Evolutionary conservation across 768 basidiomycete species (phyloP).

Genomic region (Neoboletus brunneissimus): DNA sequence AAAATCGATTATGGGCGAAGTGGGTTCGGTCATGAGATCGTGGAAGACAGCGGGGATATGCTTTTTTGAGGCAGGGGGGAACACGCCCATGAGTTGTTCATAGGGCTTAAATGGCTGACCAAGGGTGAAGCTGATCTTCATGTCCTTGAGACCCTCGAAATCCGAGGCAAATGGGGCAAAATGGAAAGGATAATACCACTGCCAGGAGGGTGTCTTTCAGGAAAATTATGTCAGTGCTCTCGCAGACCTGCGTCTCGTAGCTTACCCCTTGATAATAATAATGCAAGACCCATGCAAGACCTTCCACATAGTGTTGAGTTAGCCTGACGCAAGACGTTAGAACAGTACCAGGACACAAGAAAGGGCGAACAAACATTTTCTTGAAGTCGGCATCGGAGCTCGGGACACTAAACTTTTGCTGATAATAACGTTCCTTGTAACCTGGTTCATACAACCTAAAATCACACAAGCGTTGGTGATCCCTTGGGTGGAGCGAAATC

Average conservation of each 20-base stretch:
- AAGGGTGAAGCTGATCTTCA: slow-evolving; percentile 75
- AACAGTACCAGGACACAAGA: neutral
- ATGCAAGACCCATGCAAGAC: slow-evolving; percentile 90
- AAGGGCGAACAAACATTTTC: slow-evolving; percentile 55
- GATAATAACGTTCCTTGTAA: slow-evolving; percentile 93
- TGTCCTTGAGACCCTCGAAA: slow-evolving; percentile 73
- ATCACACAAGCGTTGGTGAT: slow-evolving; percentile 1
- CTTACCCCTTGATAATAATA: slow-evolving; percentile 98
- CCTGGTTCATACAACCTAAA: slow-evolving; percentile 92
- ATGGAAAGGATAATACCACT: slow-evolving; percentile 99
- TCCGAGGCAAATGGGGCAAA: slow-evolving; percentile 98
- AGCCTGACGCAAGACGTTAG: slow-evolving; percentile 46
- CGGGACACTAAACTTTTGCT: slow-evolving; percentile 84
- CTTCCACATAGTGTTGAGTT: slow-evolving; percentile 85
- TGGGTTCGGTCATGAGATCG: slow-evolving; percentile 76
- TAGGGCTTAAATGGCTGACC: slow-evolving; percentile 95
- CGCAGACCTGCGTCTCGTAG: slow-evolving; percentile 4
- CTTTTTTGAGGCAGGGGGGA: slow-evolving; percentile 81
- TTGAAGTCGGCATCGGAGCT: slow-evolving; percentile 68
- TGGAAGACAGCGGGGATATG: slow-evolving; percentile 91
- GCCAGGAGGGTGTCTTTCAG: slow-evolving; percentile 84
- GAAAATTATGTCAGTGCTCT: slow-evolving; percentile 19
- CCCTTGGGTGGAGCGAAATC: neutral
- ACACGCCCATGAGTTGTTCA: slow-evolving; percentile 97
- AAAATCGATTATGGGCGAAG: slow-evolving; percentile 94